Evolutionary conservation across 2,329 filamentous ascomycete species (phyloP).

Genomic region (Rhexocercosporidium sp.): DNA sequence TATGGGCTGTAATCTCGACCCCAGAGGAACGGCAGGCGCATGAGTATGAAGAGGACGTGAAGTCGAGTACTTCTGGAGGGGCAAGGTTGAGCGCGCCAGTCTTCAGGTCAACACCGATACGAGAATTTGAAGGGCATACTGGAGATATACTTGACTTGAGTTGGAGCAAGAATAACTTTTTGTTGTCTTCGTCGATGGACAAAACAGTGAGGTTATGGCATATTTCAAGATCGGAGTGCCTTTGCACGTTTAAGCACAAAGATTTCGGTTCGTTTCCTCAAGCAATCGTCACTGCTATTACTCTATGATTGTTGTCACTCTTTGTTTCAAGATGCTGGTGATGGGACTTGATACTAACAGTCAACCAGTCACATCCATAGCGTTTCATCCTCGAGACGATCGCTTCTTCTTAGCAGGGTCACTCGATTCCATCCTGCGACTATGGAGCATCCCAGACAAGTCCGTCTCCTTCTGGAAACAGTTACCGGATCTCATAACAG

Average conservation of each 20-base stretch:
- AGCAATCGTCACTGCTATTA: background rate
- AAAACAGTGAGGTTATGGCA: conserved; percentile 97
- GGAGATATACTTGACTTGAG: conserved; percentile 88
- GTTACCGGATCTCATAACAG: conserved; percentile 87
- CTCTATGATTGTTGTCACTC: background rate
- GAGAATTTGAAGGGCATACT: conserved; percentile 83
- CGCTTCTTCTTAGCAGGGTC: conserved; percentile 96
- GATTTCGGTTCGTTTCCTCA: conserved; percentile 62
- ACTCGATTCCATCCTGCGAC: conserved; percentile 81
- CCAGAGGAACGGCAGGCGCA: conserved; percentile 77
- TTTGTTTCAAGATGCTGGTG: background rate
- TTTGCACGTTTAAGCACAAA: conserved; percentile 92
- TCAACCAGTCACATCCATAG: conserved; percentile 78
- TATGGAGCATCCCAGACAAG: conserved; percentile 98
- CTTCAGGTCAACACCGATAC: conserved; percentile 77
- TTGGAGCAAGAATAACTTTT: conserved; percentile 99
- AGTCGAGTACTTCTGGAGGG: conserved; percentile 50
- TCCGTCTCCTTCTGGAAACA: conserved; percentile 82
- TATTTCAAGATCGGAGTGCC: conserved; percentile 79
- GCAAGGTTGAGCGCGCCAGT: conserved; percentile 86
- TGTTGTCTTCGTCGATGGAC: conserved; percentile 96
- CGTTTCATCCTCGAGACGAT: conserved; percentile 93
- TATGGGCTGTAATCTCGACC: conserved; percentile 88
- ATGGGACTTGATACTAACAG: background rate
- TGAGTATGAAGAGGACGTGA: conserved; percentile 70